Conservation (phyloP, 1,284 basidiomycete genomes). For the Phylloboletellus chloephorus region DNA sequence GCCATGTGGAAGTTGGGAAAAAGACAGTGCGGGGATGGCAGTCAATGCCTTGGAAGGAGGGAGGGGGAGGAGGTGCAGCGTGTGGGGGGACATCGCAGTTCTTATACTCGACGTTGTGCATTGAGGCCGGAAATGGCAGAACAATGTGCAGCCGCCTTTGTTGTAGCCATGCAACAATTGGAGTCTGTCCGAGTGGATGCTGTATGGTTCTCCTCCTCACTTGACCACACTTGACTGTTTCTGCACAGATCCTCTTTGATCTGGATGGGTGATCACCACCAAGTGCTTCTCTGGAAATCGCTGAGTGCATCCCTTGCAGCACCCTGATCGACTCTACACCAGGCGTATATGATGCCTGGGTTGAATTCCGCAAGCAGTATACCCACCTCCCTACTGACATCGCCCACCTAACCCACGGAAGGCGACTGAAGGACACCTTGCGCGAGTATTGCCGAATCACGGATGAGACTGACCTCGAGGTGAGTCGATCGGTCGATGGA, state of each 20-base stretch:
- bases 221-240: conserved; percentile 11
- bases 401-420: conserved; percentile 63
- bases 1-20: no score
- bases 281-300: background rate
- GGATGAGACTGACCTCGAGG: conserved; percentile 52
- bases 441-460: conserved; percentile 60
- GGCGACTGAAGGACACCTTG: conserved; percentile 67
- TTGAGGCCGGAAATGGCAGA: conserved; percentile 2
- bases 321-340: conserved; percentile 71
- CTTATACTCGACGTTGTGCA: conserved; percentile 9
- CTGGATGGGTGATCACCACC: conserved; percentile 55
- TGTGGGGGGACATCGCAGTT: no score
- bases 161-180: conserved; percentile 16
- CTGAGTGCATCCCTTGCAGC: conserved; percentile 31
- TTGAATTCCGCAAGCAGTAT: conserved; percentile 53
- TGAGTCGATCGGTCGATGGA: conserved; percentile 23
- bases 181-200: conserved; percentile 18
- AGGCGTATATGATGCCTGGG: conserved; percentile 61
- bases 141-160: conserved; percentile 1
- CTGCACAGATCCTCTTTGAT: conserved; percentile 55
- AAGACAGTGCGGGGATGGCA: no score
- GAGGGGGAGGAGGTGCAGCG: no score
- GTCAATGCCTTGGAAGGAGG: no score
- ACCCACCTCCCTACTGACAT: conserved; percentile 41
- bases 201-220: conserved; percentile 13